These are phyloP conservation scores for Syzygium aromaticum DNA, from an alignment of 345 rosid species.

Conservation along the genomic window DNA sequence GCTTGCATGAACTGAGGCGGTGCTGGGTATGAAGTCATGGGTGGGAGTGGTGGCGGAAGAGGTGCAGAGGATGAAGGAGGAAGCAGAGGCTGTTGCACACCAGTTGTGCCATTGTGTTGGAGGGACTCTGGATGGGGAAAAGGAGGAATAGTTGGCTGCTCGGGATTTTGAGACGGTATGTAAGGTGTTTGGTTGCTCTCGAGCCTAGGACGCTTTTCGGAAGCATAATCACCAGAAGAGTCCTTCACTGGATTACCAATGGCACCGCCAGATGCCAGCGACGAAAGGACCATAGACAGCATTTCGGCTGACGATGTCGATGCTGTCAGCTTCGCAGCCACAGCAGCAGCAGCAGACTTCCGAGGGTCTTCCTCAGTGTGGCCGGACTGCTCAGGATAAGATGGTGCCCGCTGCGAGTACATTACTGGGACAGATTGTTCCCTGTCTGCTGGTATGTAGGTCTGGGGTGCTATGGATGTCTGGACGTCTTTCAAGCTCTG, in stretches of 20 bases:
- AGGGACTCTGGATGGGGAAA: conserved; percentile 21
- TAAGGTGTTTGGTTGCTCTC: conserved; percentile 40
- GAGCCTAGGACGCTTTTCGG: conserved; percentile 71
- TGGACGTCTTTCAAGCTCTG: conserved; percentile 38
- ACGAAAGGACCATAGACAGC: conserved; percentile 91
- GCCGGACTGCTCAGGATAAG: conserved; percentile 15
- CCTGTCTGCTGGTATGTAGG: conserved; percentile 29
- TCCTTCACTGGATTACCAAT: conserved; percentile 42
- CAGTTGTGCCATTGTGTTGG: conserved; percentile 13
- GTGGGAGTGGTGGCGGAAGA: conserved; percentile 31
- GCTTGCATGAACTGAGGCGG: conserved; percentile 33
- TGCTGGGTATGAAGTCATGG: conserved; percentile 46
- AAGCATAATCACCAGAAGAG: conserved; percentile 34
- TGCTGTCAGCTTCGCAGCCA: conserved; percentile 85
- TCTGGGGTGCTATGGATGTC: conserved; percentile 26
- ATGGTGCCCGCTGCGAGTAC: conserved; percentile 31
- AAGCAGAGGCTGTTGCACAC: conserved; percentile 34
- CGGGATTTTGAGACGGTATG: conserved; percentile 34
- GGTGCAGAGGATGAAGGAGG: conserved; percentile 54
- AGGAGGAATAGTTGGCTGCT: conserved; percentile 12
- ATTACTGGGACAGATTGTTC: conserved; percentile 62
- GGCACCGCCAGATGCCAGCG: conserved; percentile 84
- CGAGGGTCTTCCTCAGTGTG: conserved; percentile 41
- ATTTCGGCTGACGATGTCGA: conserved; percentile 86
- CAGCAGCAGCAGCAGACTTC: conserved; percentile 78